These are phyloP conservation scores for Penicillium dipodomyicola DNA, from an alignment of 495 filamentous ascomycete species.

Conservation along the genomic window DNA sequence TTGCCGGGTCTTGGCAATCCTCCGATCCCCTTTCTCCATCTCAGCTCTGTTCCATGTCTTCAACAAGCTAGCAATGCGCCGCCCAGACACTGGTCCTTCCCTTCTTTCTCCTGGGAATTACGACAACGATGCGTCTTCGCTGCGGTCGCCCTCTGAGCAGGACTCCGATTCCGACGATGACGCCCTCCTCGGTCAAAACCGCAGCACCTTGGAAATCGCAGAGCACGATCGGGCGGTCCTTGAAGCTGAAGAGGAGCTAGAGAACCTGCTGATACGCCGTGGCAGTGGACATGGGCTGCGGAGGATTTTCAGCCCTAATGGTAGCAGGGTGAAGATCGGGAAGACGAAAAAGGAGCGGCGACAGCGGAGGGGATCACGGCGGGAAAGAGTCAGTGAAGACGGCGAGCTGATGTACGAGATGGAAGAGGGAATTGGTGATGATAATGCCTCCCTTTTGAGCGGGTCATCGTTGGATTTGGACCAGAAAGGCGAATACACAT, in stretches of 20 bases:
- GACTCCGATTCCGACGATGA: conserved; percentile 78
- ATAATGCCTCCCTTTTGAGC: conserved; percentile 49
- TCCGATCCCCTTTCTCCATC: conserved; percentile 10
- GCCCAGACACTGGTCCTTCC: conserved; percentile 28
- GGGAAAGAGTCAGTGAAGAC: conserved; percentile 56
- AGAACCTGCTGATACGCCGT: conserved; percentile 63
- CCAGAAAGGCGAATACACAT: conserved; percentile 31
- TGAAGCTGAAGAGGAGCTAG: conserved; percentile 84
- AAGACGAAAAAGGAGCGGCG: conserved; percentile 50
- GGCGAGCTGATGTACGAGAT: conserved; percentile 83
- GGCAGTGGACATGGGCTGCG: conserved; percentile 51
- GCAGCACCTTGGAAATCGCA: conserved; percentile 68
- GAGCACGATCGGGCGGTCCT: conserved; percentile 74
- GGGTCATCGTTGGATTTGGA: conserved; percentile 46
- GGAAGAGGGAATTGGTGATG: conserved; percentile 75
- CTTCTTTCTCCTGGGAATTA: conserved; percentile 63
- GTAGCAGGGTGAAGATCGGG: conserved; percentile 51
- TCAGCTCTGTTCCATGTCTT: conserved; percentile 27
- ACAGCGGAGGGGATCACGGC: conserved; percentile 40
- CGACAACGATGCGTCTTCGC: conserved; percentile 65
- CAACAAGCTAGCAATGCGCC: conserved; percentile 24
- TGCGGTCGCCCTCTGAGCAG: conserved; percentile 66
- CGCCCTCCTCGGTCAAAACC: conserved; percentile 57
- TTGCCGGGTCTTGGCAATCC: conserved; percentile 16
- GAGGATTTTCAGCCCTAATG: conserved; percentile 45